Evolutionary conservation across 495 filamentous ascomycete genomes (phyloP).

Genomic region (Daldinia loculata): DNA sequence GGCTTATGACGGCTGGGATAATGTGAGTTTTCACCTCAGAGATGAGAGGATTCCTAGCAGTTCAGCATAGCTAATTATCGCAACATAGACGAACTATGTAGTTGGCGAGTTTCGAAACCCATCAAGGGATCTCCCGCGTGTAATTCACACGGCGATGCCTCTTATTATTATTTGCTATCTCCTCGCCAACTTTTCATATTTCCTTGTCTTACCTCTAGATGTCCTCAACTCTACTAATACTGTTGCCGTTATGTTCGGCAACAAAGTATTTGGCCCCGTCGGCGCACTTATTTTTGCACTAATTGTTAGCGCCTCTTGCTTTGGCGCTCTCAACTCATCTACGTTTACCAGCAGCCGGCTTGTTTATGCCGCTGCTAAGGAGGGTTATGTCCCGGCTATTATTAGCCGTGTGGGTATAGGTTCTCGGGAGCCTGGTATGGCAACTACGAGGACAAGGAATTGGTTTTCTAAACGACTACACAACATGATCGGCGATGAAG

Average conservation of each 20-base stretch:
- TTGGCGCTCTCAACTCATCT: conserved; percentile 93
- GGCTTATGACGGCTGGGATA: conserved; percentile 99
- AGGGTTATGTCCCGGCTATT: conserved; percentile 87
- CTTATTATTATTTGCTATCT: conserved; percentile 91
- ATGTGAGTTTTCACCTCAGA: conserved; percentile 65
- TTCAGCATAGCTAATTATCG: conserved; percentile 24
- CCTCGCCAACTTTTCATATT: conserved; percentile 90
- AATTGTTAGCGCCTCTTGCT: conserved; percentile 85
- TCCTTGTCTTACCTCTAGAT: conserved; percentile 86
- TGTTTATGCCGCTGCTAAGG: conserved; percentile 93
- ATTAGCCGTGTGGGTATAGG: conserved; percentile 84
- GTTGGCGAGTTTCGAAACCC: conserved; percentile 95
- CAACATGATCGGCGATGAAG: conserved; percentile 66
- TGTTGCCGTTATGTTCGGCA: conserved; percentile 91
- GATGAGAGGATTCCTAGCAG: neutral
- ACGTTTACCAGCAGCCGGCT: conserved; percentile 92
- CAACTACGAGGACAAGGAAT: conserved; percentile 63
- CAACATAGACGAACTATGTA: conserved; percentile 87
- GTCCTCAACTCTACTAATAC: conserved; percentile 88
- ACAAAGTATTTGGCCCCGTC: conserved; percentile 83
- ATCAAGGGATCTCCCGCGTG: conserved; percentile 85
- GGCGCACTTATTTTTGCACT: conserved; percentile 88
- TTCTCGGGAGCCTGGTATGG: conserved; percentile 48
- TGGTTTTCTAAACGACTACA: conserved; percentile 66
- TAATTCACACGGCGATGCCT: conserved; percentile 97